Base-by-base conservation (phyloP, 1,284 basidiomycete species). In the Cutaneotrichosporon dermatis region DNA sequence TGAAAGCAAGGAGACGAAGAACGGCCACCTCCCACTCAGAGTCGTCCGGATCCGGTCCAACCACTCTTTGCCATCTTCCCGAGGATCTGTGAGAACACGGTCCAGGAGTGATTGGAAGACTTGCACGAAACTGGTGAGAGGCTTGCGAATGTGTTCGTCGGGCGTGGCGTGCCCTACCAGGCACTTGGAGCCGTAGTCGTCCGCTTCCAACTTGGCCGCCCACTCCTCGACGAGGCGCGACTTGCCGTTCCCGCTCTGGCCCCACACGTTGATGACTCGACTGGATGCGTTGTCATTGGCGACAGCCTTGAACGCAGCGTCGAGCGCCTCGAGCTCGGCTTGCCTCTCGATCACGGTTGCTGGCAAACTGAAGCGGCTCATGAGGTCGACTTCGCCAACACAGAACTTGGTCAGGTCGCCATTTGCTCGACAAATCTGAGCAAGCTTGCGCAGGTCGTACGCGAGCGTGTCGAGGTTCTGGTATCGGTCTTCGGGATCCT, bases 161-260 rank as follows among this genome's bases (percentile, higher is more conserved):
- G 68, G 40, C 51, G 70, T 71, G 25, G 69, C 67, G 34, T 60
- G 65, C 1, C 66, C 75, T 2, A 75, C 62, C 1, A 73, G 53
- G 46, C 67, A 66, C 3, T 54, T 55, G 12, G 55, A 35, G 1
- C 62, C 61, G 3, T 56, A 50, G 12, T 58, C 13, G 6, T 56
- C 51, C 4, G 53, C 43, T 9, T 74, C 71, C 4, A 66, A 43
- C 2, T 57, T 53, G 35, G 43, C 55, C 10, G 64, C 58, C 73
- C 74, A 78, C 10, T 67, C 51, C 41, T 67, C 62, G 3, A 73
- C 65, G 6, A 76, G 55, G 6, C 66, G 63, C 2, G 64, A 66
- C 59, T 78, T 78, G 9, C 76, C 76, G 13, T 57, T 66, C 1
- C 76, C 76, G 6, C 66, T 72, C 7, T 61, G 51, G 1, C 76